phyloP scores from a whole-genome alignment of 2,329 filamentous ascomycete genomes.

The Incumbomyces delicatus region DNA sequence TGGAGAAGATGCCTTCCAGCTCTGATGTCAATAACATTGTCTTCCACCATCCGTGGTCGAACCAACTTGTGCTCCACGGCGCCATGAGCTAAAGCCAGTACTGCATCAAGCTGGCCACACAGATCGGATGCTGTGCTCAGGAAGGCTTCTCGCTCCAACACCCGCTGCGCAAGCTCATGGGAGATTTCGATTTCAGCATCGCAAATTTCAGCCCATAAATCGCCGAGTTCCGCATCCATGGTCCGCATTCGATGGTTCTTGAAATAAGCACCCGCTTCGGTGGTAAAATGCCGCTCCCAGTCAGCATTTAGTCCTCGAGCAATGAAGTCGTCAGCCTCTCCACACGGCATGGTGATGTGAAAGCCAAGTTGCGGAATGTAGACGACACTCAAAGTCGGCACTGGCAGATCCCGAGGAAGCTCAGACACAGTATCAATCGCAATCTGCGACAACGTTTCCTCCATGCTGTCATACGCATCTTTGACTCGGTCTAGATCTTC shows the following conservation, averaged over 20 bases:
- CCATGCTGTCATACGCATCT: conserved; percentile 66
- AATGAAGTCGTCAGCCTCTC: conserved; percentile 40
- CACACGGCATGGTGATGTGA: conserved; percentile 61
- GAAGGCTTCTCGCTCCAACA: conserved; percentile 59
- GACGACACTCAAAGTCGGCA: conserved; percentile 58
- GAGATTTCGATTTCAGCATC: conserved; percentile 86
- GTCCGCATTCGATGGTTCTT: conserved; percentile 75
- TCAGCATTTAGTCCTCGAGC: conserved; percentile 32
- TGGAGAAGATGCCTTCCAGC: conserved; percentile 78
- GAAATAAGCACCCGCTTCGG: conserved; percentile 65
- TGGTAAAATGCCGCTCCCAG: conserved; percentile 73
- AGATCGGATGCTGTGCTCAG: conserved; percentile 64
- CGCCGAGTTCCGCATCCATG: conserved; percentile 71
- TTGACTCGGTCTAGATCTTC: conserved; percentile 68
- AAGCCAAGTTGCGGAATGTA: conserved; percentile 92
- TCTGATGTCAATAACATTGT: conserved; percentile 63
- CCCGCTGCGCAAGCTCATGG: conserved; percentile 59
- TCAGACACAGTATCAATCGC: conserved; percentile 52
- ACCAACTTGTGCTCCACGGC: conserved; percentile 64
- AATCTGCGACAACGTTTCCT: conserved; percentile 59
- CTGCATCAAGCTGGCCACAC: conserved; percentile 73
- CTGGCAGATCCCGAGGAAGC: conserved; percentile 47
- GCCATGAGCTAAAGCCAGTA: conserved; percentile 69
- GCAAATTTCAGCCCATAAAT: conserved; percentile 74
- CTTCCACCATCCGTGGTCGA: conserved; percentile 57